Evolutionary conservation across 2,329 filamentous ascomycete genomes (phyloP), one percentile per base, ranked within the genome.

Genomic region (Sphaerulina musiva): DNA sequence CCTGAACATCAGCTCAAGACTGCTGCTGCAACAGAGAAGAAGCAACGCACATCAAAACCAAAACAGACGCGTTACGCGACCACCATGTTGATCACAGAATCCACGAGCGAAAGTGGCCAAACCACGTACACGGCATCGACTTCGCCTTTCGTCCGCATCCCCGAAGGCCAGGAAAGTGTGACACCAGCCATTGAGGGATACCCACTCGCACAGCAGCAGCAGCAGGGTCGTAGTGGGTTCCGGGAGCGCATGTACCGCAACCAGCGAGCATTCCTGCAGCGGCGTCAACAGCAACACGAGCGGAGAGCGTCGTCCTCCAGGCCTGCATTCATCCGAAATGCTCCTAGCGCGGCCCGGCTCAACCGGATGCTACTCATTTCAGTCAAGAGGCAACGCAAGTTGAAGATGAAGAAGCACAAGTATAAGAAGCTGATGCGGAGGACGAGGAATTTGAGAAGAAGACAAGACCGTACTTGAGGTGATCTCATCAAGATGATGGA

Each of bases 351-450:
- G 42, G 39, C 50, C 44, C 44, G 57, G 53, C 64, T 66, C 58
- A 67, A 66, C 14, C 59, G 71, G 56, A 91, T 95, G 85, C 75
- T 85, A 57, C 82, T 89, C 60, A 89, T 98, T 69, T 95, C 89
- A 69, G 92, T 96, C 64, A 90, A 86, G 79, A 81, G 93, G 72
- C 89, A 95, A 74, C 80, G 90, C 69, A 95, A 93, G 77, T 76
- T 96, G 68, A 95, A 90, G 83, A 98, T 98, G 91, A 98, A 98
- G 87, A 98, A 97, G 83, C 92, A 97, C 82, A 98, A 98, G 84
- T 95, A 95, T 75, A 97, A 96, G 90, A 98, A 98, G 83, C 78
- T 97, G 64, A 90, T 95, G 87, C 88, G 86, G 79, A 82, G 84
- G 73, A 96, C 92, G 68, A 83, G 92, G 71, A 92, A 89, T 70